Percentiles rank a stretch among this genome's conserved stretches.
Conservation (phyloP, 1,284 basidiomycete genomes). For the Meira miltonrushii region DNA sequence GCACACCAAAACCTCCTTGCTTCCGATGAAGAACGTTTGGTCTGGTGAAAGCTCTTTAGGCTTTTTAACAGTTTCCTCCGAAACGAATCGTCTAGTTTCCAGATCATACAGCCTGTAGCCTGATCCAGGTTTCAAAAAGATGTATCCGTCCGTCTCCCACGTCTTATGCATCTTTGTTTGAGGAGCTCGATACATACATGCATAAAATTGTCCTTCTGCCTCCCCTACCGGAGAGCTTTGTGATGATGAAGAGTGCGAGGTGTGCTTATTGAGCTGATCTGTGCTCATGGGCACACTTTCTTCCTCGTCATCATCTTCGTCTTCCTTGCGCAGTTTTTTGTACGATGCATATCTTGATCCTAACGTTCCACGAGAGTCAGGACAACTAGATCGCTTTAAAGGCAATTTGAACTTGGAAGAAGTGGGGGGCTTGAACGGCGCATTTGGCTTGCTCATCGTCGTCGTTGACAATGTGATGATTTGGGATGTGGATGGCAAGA, state of each 20-base stretch:
- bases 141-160: conserved; percentile 65
- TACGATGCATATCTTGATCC: no score
- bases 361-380: no score
- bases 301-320: not conserved
- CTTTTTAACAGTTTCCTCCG: not conserved
- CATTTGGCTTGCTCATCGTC: no score
- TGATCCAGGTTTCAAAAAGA: conserved; percentile 28
- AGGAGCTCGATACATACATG: conserved; percentile 60
- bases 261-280: not conserved
- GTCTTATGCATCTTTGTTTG: conserved; percentile 77
- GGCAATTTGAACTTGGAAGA: no score
- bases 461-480: no score
- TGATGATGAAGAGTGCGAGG: not conserved
- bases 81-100: not conserved
- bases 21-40: not conserved
- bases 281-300: not conserved
- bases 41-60: not conserved
- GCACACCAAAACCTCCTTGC: not conserved
- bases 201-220: conserved; percentile 21
- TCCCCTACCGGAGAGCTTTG: not conserved
- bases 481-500: no score
- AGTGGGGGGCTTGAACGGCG: no score
- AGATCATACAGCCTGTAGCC: conserved; percentile 16
- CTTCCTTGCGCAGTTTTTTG: not conserved
- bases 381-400: no score